Evolutionary conservation across 1,284 basidiomycete species (phyloP).

Genomic region (Leccinum subrobustum): DNA sequence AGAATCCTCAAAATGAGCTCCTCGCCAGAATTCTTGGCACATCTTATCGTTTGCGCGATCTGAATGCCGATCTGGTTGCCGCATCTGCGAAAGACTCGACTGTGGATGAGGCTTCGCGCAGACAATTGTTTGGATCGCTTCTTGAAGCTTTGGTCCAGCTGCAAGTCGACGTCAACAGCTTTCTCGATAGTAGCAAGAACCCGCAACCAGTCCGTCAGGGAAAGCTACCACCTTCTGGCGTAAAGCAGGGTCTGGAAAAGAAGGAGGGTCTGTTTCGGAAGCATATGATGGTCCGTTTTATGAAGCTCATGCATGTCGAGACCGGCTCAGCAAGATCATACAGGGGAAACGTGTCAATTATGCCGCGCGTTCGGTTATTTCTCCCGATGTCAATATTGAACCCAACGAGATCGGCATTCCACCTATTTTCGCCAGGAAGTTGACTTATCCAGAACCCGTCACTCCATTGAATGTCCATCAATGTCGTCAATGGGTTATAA

Average conservation of each 20-base stretch:
- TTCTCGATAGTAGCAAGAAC: conserved; percentile 97
- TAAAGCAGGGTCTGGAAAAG: conserved; percentile 98
- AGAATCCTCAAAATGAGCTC: conserved; percentile 97
- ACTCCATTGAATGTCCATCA: conserved; percentile 90
- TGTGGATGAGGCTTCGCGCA: conserved; percentile 56
- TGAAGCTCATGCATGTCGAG: not conserved
- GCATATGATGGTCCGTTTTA: conserved; percentile 89
- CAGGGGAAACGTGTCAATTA: conserved; percentile 99
- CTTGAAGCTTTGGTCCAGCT: conserved; percentile 86
- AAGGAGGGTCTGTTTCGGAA: conserved; percentile 99
- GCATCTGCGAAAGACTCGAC: conserved; percentile 59
- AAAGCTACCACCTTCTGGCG: conserved; percentile 89
- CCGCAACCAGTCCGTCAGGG: conserved; percentile 84
- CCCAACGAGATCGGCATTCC: conserved; percentile 99
- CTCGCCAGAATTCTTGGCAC: conserved; percentile 83
- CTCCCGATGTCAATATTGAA: conserved; percentile 99
- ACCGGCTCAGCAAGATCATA: conserved; percentile 6
- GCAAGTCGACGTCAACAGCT: conserved; percentile 95
- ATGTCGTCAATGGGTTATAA: conserved; percentile 89
- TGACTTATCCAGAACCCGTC: conserved; percentile 98
- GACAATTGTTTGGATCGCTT: conserved; percentile 66
- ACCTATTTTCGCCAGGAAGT: conserved; percentile 94
- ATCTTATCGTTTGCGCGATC: conserved; percentile 77
- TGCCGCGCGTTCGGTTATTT: conserved; percentile 98
- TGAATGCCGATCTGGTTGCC: conserved; percentile 67